phyloP scores from a whole-genome alignment of 331 rosid species.

The Stylosanthes scabra region DNA sequence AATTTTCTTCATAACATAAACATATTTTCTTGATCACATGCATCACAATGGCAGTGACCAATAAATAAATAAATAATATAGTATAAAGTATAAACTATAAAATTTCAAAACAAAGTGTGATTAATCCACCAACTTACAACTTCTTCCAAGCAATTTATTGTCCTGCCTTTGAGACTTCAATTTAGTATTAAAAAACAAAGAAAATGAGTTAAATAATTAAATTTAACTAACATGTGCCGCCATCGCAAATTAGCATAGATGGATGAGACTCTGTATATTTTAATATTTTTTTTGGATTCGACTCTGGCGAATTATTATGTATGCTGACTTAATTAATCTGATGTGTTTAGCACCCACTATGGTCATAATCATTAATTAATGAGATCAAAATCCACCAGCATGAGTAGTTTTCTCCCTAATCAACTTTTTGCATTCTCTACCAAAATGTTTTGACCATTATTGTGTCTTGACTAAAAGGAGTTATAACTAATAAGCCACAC shows the following conservation, averaged over 20 bases:
- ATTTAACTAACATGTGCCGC: too few species aligned
- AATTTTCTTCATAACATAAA: not conserved
- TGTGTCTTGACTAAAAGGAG: not conserved
- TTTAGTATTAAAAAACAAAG: not conserved
- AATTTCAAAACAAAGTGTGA: constrained; percentile 7
- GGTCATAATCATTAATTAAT: not conserved
- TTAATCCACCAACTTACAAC: not conserved
- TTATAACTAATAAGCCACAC: too few species aligned
- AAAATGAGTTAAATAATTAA: too few species aligned
- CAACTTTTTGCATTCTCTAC: not conserved
- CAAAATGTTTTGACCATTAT: constrained; percentile 1
- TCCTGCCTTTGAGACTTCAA: constrained; percentile 21
- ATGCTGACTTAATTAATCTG: not conserved
- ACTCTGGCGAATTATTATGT: too few species aligned
- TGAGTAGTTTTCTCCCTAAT: not conserved
- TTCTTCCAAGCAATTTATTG: constrained; percentile 1
- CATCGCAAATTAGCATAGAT: too few species aligned
- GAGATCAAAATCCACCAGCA: not conserved
- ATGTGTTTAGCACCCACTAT: not conserved
- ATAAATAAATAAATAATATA: not conserved
- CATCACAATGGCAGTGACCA: not conserved
- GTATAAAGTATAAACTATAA: too few species aligned
- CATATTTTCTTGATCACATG: constrained; percentile 1
- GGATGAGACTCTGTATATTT: too few species aligned
- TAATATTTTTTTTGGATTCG: too few species aligned